These are phyloP conservation scores for Fusarium sp. DNA, from an alignment of 2,329 filamentous ascomycete species.

Conservation along the genomic window DNA sequence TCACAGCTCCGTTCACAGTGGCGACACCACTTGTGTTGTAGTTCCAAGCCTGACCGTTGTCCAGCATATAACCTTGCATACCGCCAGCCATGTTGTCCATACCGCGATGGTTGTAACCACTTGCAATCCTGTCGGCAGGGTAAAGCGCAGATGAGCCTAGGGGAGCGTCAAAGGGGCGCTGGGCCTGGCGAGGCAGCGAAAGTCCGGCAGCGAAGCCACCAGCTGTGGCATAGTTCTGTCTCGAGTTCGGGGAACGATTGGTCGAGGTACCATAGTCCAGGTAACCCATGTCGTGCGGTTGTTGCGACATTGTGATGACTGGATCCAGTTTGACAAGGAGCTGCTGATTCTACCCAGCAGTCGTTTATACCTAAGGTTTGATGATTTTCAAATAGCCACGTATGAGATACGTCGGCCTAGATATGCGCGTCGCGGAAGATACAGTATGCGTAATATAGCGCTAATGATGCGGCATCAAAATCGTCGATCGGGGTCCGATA, in stretches of 20 bases:
- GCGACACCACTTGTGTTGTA: constrained; percentile 75
- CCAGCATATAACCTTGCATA: constrained; percentile 63
- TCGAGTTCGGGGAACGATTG: constrained; percentile 75
- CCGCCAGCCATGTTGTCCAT: constrained; percentile 60
- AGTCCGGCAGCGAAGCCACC: constrained; percentile 63
- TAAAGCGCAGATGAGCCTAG: constrained; percentile 74
- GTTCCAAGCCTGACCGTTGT: constrained; percentile 86
- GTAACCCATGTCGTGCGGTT: constrained; percentile 72
- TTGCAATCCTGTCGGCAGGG: constrained; percentile 72
- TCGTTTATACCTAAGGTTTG: neutral
- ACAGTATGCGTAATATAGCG: constrained; percentile 21
- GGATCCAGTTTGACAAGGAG: constrained; percentile 37
- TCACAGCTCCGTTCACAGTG: constrained; percentile 71
- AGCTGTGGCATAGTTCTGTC: constrained; percentile 63
- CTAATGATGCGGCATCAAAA: constrained; percentile 42
- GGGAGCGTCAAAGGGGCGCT: constrained; percentile 81
- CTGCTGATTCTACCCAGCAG: constrained; percentile 43
- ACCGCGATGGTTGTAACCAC: constrained; percentile 69
- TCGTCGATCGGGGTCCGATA: constrained; percentile 32
- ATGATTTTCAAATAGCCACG: constrained; percentile 7
- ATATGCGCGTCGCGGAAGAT: constrained; percentile 13
- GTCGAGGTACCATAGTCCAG: constrained; percentile 71
- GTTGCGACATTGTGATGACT: constrained; percentile 56
- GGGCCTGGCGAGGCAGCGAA: constrained; percentile 63
- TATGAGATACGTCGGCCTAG: constrained; percentile 8